Evolutionary conservation across 75 land plant genomes (phyloP).

Genomic region (Selaginella tamariscina): DNA sequence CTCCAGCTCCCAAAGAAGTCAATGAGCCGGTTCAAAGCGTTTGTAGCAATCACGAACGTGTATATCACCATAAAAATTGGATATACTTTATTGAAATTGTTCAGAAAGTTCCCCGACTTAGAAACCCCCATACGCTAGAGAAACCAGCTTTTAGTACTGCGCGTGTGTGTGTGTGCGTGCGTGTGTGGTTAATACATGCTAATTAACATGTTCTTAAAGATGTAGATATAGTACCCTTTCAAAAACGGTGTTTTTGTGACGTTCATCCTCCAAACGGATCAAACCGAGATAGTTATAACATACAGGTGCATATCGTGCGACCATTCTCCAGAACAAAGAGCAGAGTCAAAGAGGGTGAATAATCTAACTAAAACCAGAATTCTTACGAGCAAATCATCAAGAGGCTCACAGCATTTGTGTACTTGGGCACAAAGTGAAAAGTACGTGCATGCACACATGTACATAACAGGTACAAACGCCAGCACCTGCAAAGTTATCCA

Average conservation of each 20-base stretch:
- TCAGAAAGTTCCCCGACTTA: background rate
- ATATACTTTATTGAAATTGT: constrained; percentile 69
- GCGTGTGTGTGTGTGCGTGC: too few species aligned
- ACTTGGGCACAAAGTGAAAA: constrained; percentile 89
- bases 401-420: constrained; percentile 89
- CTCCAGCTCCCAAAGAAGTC: constrained; percentile 82
- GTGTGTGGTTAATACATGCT: too few species aligned
- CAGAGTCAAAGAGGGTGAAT: background rate
- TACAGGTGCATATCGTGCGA: constrained; percentile 93
- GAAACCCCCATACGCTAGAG: background rate
- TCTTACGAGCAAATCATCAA: constrained; percentile 99
- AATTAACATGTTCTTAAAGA: background rate
- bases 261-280: constrained; percentile 52
- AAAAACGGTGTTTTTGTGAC: constrained; percentile 49
- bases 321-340: constrained; percentile 51
- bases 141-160: background rate
- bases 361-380: background rate
- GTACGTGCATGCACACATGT: constrained; percentile 95
- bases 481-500: constrained; percentile 37
- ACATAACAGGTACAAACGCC: constrained; percentile 78
- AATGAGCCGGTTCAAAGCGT: constrained; percentile 71
- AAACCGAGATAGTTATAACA: constrained; percentile 88
- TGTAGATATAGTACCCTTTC: too few species aligned
- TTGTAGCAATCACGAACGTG: constrained; percentile 81
- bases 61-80: constrained; percentile 96